Conservation (phyloP, 2,329 filamentous ascomycete species). For the Ophiocordyceps unilateralis region DNA sequence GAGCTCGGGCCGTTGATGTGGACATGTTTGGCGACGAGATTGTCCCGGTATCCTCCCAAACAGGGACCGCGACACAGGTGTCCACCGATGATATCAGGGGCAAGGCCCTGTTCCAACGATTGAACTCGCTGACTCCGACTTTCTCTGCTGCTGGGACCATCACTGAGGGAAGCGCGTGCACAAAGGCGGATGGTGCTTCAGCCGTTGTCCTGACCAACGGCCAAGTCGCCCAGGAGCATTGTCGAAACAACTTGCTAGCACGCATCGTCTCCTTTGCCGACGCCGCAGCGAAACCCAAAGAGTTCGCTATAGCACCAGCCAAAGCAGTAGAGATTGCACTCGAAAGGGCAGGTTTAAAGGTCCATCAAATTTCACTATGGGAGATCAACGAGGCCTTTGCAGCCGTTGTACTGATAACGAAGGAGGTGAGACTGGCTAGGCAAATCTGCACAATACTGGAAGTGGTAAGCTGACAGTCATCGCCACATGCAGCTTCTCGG, state of each 20-base stretch:
- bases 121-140: slow-evolving; percentile 73
- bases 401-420: slow-evolving; percentile 84
- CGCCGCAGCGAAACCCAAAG: slow-evolving; percentile 75
- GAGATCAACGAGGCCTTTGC: slow-evolving; percentile 99
- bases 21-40: slow-evolving; percentile 81
- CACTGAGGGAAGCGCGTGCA: slow-evolving; percentile 86
- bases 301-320: slow-evolving; percentile 85
- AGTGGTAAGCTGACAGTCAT: neutral
- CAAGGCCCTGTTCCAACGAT: slow-evolving; percentile 72
- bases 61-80: slow-evolving; percentile 64
- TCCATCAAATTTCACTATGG: slow-evolving; percentile 86
- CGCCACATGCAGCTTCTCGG: slow-evolving; percentile 35
- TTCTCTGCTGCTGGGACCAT: slow-evolving; percentile 81
- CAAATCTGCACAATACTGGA: neutral
- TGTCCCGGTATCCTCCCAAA: slow-evolving; percentile 67
- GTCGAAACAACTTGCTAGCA: slow-evolving; percentile 60
- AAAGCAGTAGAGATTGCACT: slow-evolving; percentile 85
- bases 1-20: slow-evolving; percentile 74
- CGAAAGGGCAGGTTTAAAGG: slow-evolving; percentile 72
- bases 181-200: slow-evolving; percentile 85
- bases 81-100: slow-evolving; percentile 80
- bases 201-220: slow-evolving; percentile 75
- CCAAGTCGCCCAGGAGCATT: slow-evolving; percentile 65
- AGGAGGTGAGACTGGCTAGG: slow-evolving; percentile 38
- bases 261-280: slow-evolving; percentile 75